These are phyloP conservation scores for Trichoderma semiorbis DNA, from an alignment of 2,329 filamentous ascomycete species.

Conservation along the genomic window DNA sequence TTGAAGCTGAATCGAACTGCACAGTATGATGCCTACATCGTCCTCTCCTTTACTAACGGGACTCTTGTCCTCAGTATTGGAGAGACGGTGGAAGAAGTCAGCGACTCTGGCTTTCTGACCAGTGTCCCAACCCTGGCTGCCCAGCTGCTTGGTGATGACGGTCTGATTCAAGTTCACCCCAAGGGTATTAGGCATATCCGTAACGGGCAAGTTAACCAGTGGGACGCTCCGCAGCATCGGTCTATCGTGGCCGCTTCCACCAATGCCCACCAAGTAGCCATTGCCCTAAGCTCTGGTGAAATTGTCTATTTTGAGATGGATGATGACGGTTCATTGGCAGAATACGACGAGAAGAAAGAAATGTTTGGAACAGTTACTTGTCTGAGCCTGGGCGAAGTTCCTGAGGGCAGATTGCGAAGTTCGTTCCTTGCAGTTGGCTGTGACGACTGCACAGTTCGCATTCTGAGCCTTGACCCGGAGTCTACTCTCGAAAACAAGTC, in stretches of 20 bases:
- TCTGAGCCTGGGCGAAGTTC: slow-evolving; percentile 88
- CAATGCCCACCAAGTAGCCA: slow-evolving; percentile 88
- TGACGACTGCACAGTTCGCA: slow-evolving; percentile 92
- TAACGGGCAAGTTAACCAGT: slow-evolving; percentile 78
- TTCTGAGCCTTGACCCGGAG: slow-evolving; percentile 85
- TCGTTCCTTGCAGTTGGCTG: slow-evolving; percentile 95
- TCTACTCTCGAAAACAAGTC: slow-evolving; percentile 90
- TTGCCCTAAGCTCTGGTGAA: slow-evolving; percentile 92
- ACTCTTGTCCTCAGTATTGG: slow-evolving; percentile 93
- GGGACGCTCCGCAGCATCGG: slow-evolving; percentile 87
- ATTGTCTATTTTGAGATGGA: slow-evolving; percentile 99
- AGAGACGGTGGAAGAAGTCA: slow-evolving; percentile 94
- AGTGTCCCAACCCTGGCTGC: slow-evolving; percentile 87
- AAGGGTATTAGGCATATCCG: slow-evolving; percentile 91
- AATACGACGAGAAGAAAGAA: slow-evolving; percentile 92
- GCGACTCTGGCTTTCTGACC: slow-evolving; percentile 86
- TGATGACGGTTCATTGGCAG: slow-evolving; percentile 80
- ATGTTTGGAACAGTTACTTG: slow-evolving; percentile 96
- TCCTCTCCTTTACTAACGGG: slow-evolving; percentile 87
- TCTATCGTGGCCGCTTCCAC: slow-evolving; percentile 93
- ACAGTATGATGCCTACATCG: slow-evolving; percentile 88
- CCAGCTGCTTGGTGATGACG: slow-evolving; percentile 90
- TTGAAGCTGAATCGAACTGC: slow-evolving; percentile 80
- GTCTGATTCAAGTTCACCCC: slow-evolving; percentile 91
- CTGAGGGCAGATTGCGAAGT: slow-evolving; percentile 82